These are phyloP conservation scores for Sambucus nigra DNA, from an alignment of 129 eudicot genomes.

Conservation along the genomic window DNA sequence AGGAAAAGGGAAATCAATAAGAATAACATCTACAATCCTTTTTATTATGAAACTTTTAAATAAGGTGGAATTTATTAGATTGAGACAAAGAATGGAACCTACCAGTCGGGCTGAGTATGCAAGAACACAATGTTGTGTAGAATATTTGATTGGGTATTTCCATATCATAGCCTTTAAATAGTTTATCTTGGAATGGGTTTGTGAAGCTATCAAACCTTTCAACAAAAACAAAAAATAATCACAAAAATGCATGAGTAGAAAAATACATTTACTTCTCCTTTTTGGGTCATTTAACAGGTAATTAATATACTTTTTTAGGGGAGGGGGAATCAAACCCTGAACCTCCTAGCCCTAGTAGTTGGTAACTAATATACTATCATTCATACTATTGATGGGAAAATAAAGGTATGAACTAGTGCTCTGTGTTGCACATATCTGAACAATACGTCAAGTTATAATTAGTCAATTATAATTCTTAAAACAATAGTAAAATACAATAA, in stretches of 20 bases:
- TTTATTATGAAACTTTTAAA: too few relatives aligned
- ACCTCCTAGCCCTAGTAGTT: too few relatives aligned
- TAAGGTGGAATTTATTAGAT: too few relatives aligned
- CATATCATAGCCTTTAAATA: slow-evolving; percentile 96
- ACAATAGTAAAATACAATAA: too few relatives aligned
- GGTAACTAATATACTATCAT: background rate
- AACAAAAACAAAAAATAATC: slow-evolving; percentile 4
- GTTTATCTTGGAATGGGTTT: slow-evolving; percentile 94
- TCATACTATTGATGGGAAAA: background rate
- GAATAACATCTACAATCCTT: too few relatives aligned
- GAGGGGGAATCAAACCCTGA: too few relatives aligned
- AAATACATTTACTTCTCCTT: background rate
- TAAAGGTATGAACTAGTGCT: too few relatives aligned
- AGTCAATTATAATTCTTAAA: background rate
- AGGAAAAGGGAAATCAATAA: too few relatives aligned
- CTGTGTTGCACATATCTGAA: background rate
- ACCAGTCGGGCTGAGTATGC: slow-evolving; percentile 89
- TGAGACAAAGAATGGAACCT: slow-evolving; percentile 7
- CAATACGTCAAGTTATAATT: background rate
- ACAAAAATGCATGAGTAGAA: slow-evolving; percentile 2
- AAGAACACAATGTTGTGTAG: slow-evolving; percentile 95
- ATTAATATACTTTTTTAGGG: too few relatives aligned
- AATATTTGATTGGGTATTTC: slow-evolving; percentile 91
- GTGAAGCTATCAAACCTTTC: slow-evolving; percentile 97
- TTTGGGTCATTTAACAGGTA: background rate